Conservation (phyloP, 768 basidiomycete genomes). For the Phaffia tasmanica region DNA sequence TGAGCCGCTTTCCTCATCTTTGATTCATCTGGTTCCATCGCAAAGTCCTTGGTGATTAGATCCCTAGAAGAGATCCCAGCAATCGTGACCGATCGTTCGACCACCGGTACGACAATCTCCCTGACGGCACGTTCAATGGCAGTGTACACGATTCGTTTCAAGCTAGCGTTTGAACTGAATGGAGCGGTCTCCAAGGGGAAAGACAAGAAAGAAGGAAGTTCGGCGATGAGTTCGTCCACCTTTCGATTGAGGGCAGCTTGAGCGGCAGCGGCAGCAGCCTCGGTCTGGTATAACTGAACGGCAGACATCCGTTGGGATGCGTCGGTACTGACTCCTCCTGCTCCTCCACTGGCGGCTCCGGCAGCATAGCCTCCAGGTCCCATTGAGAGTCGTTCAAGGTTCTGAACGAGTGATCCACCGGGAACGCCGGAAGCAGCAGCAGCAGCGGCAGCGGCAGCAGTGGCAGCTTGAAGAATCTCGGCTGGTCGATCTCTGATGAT, state of each 20-base stretch:
- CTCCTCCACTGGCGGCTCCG: slow-evolving; percentile 43
- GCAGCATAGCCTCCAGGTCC: slow-evolving; percentile 43
- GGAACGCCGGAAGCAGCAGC: slow-evolving; percentile 39
- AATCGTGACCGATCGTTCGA: slow-evolving; percentile 95
- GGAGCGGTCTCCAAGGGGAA: slow-evolving; percentile 62
- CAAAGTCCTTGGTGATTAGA: slow-evolving; percentile 89
- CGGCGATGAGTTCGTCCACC: slow-evolving; percentile 38
- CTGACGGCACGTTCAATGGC: slow-evolving; percentile 90
- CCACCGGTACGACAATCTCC: slow-evolving; percentile 94
- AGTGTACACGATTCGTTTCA: slow-evolving; percentile 80
- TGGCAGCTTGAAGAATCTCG: slow-evolving; percentile 38
- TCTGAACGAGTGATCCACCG: slow-evolving; percentile 64
- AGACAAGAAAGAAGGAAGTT: slow-evolving; percentile 59
- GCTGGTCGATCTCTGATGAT: slow-evolving; percentile 68
- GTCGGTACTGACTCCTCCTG: slow-evolving; percentile 42
- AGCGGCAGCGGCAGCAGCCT: slow-evolving; percentile 43
- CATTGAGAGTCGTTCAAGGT: slow-evolving; percentile 69
- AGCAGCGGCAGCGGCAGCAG: slow-evolving; percentile 38
- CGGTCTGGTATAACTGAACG: slow-evolving; percentile 59
- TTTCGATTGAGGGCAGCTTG: slow-evolving; percentile 36
- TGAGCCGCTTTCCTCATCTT: slow-evolving; percentile 85
- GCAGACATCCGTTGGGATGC: slow-evolving; percentile 36
- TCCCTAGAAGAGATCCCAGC: slow-evolving; percentile 96
- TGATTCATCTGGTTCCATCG: slow-evolving; percentile 78
- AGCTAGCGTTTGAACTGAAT: slow-evolving; percentile 57